Evolutionary conservation across 108 stramenopile genomes (phyloP), one percentile per base, ranked within the genome.

Genomic region (Epithemia pelagica): DNA sequence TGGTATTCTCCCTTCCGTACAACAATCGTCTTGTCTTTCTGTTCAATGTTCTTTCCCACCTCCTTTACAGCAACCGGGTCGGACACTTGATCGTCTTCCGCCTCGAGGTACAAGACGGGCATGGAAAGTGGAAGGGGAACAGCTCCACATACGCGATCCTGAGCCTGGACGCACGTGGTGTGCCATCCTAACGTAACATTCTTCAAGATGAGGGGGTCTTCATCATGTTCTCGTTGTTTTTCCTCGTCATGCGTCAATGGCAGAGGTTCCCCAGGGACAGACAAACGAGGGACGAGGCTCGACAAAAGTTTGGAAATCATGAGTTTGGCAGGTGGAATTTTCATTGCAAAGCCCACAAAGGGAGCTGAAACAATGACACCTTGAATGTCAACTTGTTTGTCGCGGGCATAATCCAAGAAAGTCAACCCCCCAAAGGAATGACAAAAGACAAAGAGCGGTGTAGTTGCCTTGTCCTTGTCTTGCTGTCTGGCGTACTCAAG

Each of bases 351-450:
- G n/a, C 8, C 72, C 28, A 61, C 28, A 58, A 62, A 72, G 19
- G 72, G 72, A 53, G 52, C 60, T 19, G 59, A 59, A 24, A 72
- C 15, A 28, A 72, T 72, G 5, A 66, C 59, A 31, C 65, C 65
- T n/a, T 32, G 29, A 5, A 62, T 52, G 31, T 30, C 30, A 0
- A 20, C 71, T 15, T 37, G 10, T 15, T 28, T 24, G 19, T 25
- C 30, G 5, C 65, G 58, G 18, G 55, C 25, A 32, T 72, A 72
- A 32, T 66, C 27, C 24, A 72, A 31, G 52, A 32, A 1, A 0
- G 23, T 28, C 59, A 66, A 61, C 23, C 72, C 72, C 20, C 72
- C 72, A 60, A 59, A 65, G 32, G 63, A 64, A 32, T 72, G 72
- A 0, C 72, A 64, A 19, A 72, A 24, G 21, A 72, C 21, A 66